A percentile compares a stretch with the other conserved stretches of the same genome.
phyloP scores from a whole-genome alignment of 2,329 filamentous ascomycete genomes.

The Botryotinia convoluta region DNA sequence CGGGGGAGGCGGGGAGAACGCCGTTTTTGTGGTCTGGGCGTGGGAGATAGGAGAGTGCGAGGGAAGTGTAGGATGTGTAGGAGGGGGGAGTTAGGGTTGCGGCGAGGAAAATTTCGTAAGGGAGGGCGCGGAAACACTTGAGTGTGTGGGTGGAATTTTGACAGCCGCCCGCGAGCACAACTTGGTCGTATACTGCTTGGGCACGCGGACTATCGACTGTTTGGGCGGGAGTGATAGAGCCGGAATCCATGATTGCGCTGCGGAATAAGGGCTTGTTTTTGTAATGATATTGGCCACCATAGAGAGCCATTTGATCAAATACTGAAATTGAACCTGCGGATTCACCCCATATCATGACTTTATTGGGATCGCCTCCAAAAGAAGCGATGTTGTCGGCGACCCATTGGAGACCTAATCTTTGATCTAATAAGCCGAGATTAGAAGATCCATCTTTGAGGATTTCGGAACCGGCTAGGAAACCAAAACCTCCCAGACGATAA shows the following conservation, averaged over 20 bases:
- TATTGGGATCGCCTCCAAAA: slow-evolving; percentile 55
- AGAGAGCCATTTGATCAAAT: slow-evolving; percentile 71
- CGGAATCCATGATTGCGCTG: slow-evolving; percentile 74
- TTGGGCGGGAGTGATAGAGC: slow-evolving; percentile 58
- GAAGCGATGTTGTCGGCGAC: slow-evolving; percentile 70
- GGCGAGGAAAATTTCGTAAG: slow-evolving; percentile 58
- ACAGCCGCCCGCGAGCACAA: slow-evolving; percentile 62
- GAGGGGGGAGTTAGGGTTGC: slow-evolving; percentile 68
- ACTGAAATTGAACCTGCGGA: slow-evolving; percentile 66
- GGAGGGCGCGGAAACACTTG: slow-evolving; percentile 59
- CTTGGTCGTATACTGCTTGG: slow-evolving; percentile 60
- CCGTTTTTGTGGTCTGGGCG: slow-evolving; percentile 61
- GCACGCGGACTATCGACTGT: slow-evolving; percentile 63
- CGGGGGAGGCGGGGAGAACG: slow-evolving; percentile 60
- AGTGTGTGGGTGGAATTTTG: slow-evolving; percentile 54
- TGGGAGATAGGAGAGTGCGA: slow-evolving; percentile 73
- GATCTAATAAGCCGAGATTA: slow-evolving; percentile 63
- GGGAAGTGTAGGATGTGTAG: slow-evolving; percentile 62
- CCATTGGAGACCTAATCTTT: slow-evolving; percentile 58
- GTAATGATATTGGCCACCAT: slow-evolving; percentile 69
- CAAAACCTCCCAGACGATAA: slow-evolving; percentile 64
- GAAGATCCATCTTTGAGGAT: slow-evolving; percentile 53
- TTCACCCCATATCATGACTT: slow-evolving; percentile 55
- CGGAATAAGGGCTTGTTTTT: slow-evolving; percentile 73
- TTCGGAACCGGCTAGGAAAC: slow-evolving; percentile 60